A percentile compares a stretch with the other conserved stretches of the same genome.
Evolutionary conservation across 352 stramenopile genomes (phyloP).

Genomic region (Globisporangium emineosum): DNA sequence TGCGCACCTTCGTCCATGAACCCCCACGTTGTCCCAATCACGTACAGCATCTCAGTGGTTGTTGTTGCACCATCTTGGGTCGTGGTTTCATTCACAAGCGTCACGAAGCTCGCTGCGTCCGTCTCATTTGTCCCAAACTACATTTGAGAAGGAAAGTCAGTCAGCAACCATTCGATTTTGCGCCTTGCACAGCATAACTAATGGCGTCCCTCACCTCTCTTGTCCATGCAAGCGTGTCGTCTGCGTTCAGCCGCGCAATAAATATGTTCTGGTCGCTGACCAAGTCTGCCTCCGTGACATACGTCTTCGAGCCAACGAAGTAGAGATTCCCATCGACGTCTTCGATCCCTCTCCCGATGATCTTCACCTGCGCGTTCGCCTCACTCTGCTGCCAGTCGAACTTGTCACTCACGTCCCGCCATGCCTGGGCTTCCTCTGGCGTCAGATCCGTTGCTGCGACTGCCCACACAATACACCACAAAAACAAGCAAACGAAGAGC

Average conservation of each 20-base stretch:
- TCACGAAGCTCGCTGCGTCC: slow-evolving; percentile 52
- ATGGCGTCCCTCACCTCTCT: slow-evolving; percentile 29
- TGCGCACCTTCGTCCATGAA: slow-evolving; percentile 68
- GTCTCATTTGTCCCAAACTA: slow-evolving; percentile 53
- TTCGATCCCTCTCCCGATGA: slow-evolving; percentile 32
- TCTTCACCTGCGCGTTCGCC: slow-evolving; percentile 27
- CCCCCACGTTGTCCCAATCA: slow-evolving; percentile 65
- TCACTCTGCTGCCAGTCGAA: slow-evolving; percentile 62
- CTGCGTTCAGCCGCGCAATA: slow-evolving; percentile 38
- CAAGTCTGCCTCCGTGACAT: slow-evolving; percentile 16
- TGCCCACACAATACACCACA: neutral
- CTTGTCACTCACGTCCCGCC: slow-evolving; percentile 30
- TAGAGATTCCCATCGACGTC: slow-evolving; percentile 51
- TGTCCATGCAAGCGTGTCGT: slow-evolving; percentile 50
- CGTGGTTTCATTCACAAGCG: slow-evolving; percentile 46
- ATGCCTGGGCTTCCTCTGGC: slow-evolving; percentile 36
- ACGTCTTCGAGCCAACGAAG: slow-evolving; percentile 52
- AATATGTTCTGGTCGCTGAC: slow-evolving; percentile 49
- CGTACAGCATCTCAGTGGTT: slow-evolving; percentile 40
- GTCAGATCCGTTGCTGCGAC: slow-evolving; percentile 23
- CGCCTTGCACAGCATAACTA: neutral
- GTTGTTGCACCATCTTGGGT: slow-evolving; percentile 6
- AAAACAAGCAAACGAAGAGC: slow-evolving; percentile 7
- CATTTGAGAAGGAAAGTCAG: slow-evolving; percentile 1
- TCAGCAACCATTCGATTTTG: neutral